Conservation (phyloP, 2,329 filamentous ascomycete species). For the Chaetomiaceae sp. region DNA sequence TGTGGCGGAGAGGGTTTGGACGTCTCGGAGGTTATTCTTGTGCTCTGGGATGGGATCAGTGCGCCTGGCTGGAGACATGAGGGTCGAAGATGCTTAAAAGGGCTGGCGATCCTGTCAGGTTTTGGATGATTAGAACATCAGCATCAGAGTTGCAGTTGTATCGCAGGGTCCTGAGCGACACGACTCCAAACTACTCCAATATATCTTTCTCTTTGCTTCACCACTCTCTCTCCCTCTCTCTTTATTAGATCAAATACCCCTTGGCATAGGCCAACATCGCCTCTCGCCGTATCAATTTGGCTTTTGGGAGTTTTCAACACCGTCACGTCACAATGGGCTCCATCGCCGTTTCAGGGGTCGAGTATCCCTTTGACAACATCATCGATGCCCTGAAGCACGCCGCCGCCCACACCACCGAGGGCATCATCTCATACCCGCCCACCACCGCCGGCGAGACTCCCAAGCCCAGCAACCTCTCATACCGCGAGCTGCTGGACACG, state of each 20-base stretch:
- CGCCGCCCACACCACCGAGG: constrained; percentile 4
- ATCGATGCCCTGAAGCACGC: constrained; percentile 10
- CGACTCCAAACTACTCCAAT: background rate
- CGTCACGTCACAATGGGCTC: constrained; percentile 9
- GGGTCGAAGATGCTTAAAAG: no score
- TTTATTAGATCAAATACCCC: no score
- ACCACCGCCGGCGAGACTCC: background rate
- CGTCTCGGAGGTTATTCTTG: background rate
- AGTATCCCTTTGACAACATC: constrained; percentile 9
- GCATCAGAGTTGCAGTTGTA: background rate
- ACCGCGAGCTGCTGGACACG: constrained; percentile 7
- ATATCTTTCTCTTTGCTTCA: background rate
- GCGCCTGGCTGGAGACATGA: no score
- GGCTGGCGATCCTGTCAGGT: background rate
- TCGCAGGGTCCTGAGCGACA: background rate
- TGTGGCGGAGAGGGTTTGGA: background rate
- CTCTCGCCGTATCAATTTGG: no score
- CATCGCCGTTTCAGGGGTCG: background rate
- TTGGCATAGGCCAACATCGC: no score
- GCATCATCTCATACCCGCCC: constrained; percentile 6
- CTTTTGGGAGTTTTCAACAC: no score
- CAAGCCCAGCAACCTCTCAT: constrained; percentile 1
- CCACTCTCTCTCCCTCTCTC: no score
- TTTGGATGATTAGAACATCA: no score
- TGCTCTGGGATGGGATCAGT: no score